Base-by-base conservation (phyloP, 2,329 filamentous ascomycete species). In the Alternaria ventricosa region DNA sequence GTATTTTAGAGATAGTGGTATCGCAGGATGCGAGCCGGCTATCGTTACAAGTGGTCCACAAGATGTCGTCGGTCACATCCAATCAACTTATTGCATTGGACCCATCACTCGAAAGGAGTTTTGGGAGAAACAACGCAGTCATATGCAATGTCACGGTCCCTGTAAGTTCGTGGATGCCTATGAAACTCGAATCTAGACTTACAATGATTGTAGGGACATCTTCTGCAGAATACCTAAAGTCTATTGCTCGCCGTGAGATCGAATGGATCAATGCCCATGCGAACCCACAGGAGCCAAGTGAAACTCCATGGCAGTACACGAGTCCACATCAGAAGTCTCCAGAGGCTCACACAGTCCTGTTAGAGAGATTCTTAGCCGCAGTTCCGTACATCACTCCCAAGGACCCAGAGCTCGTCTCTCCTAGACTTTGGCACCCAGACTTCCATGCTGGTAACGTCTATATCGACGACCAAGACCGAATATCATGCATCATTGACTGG, bases 241-340 rank as follows among this genome's bases (percentile, higher is more conserved):
- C 79, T 36, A 60, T 80, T 51, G 78, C 74, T 61, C 55, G 65
- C 28, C 74, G 76, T 60, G 79, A 81, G 65, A 75, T 77, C 23
- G 65, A 74, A 13, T 79, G 75, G 69, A 71, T 80, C n/a, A 69
- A 67, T 44, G 51, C 66, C n/a, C 55, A 78, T 47, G 55, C 63
- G 11, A 47, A 69, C 33, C 57, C 78, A 43, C 73, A 75, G 2
- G 60, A 67, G 28, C 71, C 72, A 12, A 67, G 60, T 13, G 20
- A 75, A 18, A 72, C 65, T 18, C 65, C 80, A 47, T 80, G 58
- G 73, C 67, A 79, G 78, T 55, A 79, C 77, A 57, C 65, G 61
- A 25, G 70, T 73, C 25, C 80, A 79, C 45, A 70, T 12, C 70
- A 74, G 25, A 61, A 65, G 3, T 72, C 63, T 33, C 67, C 64